Evolutionary conservation across 2,329 filamentous ascomycete genomes (phyloP), one percentile per base, ranked within the genome.

Genomic region (Bipolaris cookei): DNA sequence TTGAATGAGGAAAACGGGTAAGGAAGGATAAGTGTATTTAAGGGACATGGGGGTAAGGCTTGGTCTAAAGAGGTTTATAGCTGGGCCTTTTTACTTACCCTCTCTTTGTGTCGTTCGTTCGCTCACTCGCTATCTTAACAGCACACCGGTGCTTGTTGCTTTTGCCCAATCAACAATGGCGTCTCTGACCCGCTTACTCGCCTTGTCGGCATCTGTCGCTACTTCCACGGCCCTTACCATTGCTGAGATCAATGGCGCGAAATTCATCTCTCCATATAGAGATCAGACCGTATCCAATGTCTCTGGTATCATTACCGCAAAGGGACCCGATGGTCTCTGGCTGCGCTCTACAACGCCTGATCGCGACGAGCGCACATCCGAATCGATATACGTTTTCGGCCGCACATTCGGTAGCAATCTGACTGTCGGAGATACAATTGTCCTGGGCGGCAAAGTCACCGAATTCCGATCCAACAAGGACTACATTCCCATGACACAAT

Each of bases 161-260:
- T 23, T 18, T 20, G 3, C 35, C 21, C 41, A n/a, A 21, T 38
- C 5, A 18, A 20, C 28, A 30, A 67, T 66, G 65, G 56, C 56
- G 41, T 37, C 57, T n/a, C 11, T 68, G 8, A 51, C 59, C 18
- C 58, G 57, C 35, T 44, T 68, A 48, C 46, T 67, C 16, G 61
- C 64, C 37, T 43, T 68, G 21, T 62, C 63, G 39, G 60, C 65
- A 20, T 63, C 59, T 10, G 43, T 62, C 28, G 63, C 59, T 28
- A 48, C 61, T 14, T 61, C 62, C 2, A 62, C 59, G 14, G 67
- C 67, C 6, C 59, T 66, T 4, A 72, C 73, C n/a, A 64, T 69
- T 43, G 64, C 87, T 66, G 89, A 90, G 34, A 89, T 90, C 80
- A 90, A 89, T 64, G 88, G 88, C 63, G 81, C 86, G 67, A 81